Evolutionary conservation across 192 early-diverging fungal genomes (phyloP).

Genomic region (Coemansia nantahalensis): DNA sequence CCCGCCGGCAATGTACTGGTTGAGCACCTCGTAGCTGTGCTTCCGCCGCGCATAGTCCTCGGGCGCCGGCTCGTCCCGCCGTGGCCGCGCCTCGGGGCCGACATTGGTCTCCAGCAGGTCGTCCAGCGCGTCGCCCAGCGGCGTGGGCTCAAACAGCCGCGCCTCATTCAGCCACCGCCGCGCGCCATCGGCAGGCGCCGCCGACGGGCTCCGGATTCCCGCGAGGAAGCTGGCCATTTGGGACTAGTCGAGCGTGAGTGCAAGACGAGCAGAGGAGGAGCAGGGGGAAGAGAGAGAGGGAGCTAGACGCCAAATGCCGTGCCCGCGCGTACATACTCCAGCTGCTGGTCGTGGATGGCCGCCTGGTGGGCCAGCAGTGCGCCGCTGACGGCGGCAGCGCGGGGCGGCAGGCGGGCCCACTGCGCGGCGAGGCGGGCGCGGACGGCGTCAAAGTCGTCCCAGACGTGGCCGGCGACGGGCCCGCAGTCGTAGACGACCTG

Average conservation of each 20-base stretch:
- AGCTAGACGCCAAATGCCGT: constrained; percentile 16
- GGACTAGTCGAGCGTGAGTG: constrained; percentile 77
- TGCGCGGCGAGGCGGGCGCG: constrained; percentile 55
- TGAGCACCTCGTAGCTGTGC: constrained; percentile 37
- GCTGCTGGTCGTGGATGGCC: constrained; percentile 14
- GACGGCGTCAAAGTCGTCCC: constrained; percentile 63
- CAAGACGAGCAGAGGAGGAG: constrained; percentile 48
- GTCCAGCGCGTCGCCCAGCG: constrained; percentile 32
- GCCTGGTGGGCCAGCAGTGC: constrained; percentile 27
- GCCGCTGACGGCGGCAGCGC: constrained; percentile 37
- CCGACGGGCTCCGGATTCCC: constrained; percentile 22
- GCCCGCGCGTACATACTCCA: constrained; percentile 11
- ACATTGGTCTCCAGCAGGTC: constrained; percentile 20
- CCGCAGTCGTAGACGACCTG: constrained; percentile 66
- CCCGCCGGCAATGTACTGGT: constrained; percentile 29
- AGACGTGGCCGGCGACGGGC: constrained; percentile 20
- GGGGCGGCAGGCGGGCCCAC: constrained; percentile 57
- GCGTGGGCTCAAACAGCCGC: constrained; percentile 28
- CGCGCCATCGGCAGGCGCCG: not conserved
- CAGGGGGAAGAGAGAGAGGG: not conserved
- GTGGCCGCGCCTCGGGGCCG: constrained; percentile 23
- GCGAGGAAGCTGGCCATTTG: constrained; percentile 27
- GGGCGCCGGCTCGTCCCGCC: constrained; percentile 14
- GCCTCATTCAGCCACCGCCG: constrained; percentile 22
- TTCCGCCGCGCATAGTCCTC: constrained; percentile 14